phyloP scores from a whole-genome alignment of 2,329 filamentous ascomycete species.

The Diaporthe amygdali region DNA sequence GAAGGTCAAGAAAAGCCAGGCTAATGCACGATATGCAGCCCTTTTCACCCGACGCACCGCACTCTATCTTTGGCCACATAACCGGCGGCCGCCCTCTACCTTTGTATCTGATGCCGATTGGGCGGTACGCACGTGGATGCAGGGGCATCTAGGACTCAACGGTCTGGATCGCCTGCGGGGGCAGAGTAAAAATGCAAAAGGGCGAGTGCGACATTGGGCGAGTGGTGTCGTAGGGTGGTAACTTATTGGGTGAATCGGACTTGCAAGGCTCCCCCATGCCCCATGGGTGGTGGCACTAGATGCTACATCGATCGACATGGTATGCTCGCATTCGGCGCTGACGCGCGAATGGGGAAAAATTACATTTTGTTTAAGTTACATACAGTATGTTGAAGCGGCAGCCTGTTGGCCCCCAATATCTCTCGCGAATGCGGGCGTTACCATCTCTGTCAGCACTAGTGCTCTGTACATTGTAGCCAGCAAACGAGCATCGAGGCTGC shows the following conservation, averaged over 20 bases:
- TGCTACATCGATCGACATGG: neutral
- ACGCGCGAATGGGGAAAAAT: neutral
- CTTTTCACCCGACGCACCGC: neutral
- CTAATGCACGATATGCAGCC: neutral
- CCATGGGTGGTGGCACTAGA: neutral
- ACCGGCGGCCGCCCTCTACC: neutral
- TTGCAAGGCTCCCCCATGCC: neutral
- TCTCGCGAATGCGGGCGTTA: neutral
- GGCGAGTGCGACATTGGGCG: neutral
- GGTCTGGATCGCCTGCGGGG: neutral
- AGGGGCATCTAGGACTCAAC: neutral
- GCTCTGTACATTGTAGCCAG: neutral
- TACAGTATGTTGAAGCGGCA: neutral
- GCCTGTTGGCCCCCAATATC: neutral
- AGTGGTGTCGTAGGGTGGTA: neutral
- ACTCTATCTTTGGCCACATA: slow-evolving; percentile 2
- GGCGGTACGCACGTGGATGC: neutral
- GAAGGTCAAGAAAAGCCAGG: neutral
- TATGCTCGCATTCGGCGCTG: neutral
- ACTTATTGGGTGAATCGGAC: neutral
- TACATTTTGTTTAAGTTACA: neutral
- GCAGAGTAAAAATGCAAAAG: neutral
- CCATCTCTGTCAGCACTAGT: slow-evolving; percentile 2
- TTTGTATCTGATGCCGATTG: neutral
- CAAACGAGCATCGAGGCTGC: neutral